Evolutionary conservation across 2,329 filamentous ascomycete species (phyloP), one percentile per base, ranked within the genome.

Genomic region (Alternaria brassicicola): DNA sequence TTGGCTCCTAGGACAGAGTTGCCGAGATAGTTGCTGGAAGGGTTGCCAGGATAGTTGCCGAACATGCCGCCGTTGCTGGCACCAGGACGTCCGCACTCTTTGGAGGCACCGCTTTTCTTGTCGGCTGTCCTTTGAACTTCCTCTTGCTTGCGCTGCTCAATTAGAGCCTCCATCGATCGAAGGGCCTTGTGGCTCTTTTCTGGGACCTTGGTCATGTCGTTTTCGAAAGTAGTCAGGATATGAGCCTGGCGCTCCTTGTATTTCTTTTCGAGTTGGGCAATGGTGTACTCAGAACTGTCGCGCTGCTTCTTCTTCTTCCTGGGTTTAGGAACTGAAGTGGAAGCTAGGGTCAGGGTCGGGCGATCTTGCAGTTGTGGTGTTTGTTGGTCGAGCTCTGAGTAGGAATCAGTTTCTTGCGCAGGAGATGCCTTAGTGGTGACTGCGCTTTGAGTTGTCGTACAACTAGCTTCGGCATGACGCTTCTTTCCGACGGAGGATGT

Each of bases 1-100:
- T 62, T 63, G 12, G 43, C 19, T 0, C 70, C 66, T 13, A 70
- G 55, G 25, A 66, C 39, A 15, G 62, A 69, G 9, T 50, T 61
- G 1, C 66, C 64, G 3, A 68, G 47, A 39, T 19, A 59, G n/a
- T 31, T 47, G 4, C 12, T 33, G 28, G 17, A 4, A 13, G 62
- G 66, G 5, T 50, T 61, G 2, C 64, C 64, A 2, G 66, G 43
- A 43, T 30, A 61, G 17, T 19, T 38, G 30, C 50, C 45, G 15
- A 46, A 35, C 45, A 57, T 57, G 21, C 46, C 46, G 6, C 26
- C 13, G 9, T 35, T 35, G 10, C 21, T 35, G 15, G 26, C 42
- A 33, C 33, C 38, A n/a, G 38, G 26, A 17, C 31, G 13, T 36
- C 10, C 41, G 15, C 13, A 4, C 45, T 33, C 26, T 33, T 9